Percentiles rank a stretch among this genome's conserved stretches.
These are phyloP conservation scores for Gleditsia sinensis DNA, from an alignment of 306 rosid genomes.

Conservation along the genomic window DNA sequence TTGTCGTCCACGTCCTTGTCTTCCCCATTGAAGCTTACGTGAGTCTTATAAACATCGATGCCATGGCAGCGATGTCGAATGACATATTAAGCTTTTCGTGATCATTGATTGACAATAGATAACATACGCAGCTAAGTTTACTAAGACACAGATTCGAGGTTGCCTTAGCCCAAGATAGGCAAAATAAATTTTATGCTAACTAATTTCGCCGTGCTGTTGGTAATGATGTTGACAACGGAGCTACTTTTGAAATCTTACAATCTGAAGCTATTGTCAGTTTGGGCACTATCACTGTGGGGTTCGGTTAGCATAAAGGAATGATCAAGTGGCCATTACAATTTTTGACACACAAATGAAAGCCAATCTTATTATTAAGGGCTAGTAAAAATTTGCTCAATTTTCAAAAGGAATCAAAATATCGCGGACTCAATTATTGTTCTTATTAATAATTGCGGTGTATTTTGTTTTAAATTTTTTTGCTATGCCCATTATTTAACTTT, in stretches of 20 bases:
- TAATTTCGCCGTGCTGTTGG: not conserved
- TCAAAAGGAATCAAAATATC: too few relatives aligned
- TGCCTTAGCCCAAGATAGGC: not conserved
- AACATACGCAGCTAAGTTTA: not conserved
- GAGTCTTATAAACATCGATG: not conserved
- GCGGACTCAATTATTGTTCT: too few relatives aligned
- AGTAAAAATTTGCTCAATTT: too few relatives aligned
- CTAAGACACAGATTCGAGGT: too few relatives aligned
- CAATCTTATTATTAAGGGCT: too few relatives aligned
- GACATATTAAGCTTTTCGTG: not conserved
- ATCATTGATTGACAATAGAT: not conserved
- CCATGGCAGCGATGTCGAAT: constrained; percentile 17
- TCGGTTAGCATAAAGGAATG: not conserved
- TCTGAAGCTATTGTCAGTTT: not conserved
- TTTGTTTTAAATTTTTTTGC: too few relatives aligned
- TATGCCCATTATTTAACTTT: too few relatives aligned
- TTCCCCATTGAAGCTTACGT: not conserved
- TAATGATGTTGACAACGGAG: constrained; percentile 14
- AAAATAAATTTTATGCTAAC: constrained; percentile 19
- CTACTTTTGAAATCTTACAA: not conserved
- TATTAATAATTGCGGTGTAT: too few relatives aligned
- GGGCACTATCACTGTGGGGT: not conserved
- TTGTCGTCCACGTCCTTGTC: constrained; percentile 2
- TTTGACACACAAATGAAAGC: too few relatives aligned
- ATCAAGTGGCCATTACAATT: too few relatives aligned